Evolutionary conservation across 2,329 filamentous ascomycete species (phyloP).

Genomic region (Phoma sp.): DNA sequence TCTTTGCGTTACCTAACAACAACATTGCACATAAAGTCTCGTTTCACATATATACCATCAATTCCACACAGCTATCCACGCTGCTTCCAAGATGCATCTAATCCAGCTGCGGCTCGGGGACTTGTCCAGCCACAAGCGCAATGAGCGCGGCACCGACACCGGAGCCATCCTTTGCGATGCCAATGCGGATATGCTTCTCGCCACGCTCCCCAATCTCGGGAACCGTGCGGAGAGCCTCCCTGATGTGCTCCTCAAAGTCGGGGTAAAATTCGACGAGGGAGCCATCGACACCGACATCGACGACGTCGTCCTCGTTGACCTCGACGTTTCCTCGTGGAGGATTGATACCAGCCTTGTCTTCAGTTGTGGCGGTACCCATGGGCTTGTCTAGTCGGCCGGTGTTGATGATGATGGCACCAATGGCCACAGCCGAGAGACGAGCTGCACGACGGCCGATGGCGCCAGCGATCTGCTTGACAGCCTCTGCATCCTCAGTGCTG

Average conservation of each 20-base stretch:
- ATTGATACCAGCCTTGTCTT: conserved; percentile 43
- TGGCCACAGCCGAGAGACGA: conserved; percentile 83
- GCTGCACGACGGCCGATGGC: conserved; percentile 90
- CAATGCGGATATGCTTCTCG: conserved; percentile 87
- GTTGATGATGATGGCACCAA: conserved; percentile 82
- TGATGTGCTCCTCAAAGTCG: conserved; percentile 85
- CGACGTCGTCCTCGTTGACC: conserved; percentile 66
- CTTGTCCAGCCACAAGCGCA: conserved; percentile 79
- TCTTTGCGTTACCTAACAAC: conserved; percentile 1
- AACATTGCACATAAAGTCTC: conserved; percentile 5
- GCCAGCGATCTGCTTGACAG: conserved; percentile 81
- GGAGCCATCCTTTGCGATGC: conserved; percentile 95
- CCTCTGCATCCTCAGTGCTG: conserved; percentile 82
- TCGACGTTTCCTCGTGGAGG: conserved; percentile 42
- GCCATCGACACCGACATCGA: conserved; percentile 94
- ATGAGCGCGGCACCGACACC: conserved; percentile 96
- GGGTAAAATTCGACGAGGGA: conserved; percentile 96
- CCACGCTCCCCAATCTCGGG: conserved; percentile 78
- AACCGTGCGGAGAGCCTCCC: conserved; percentile 78
- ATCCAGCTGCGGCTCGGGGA: conserved; percentile 27
- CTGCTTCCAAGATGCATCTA: neutral
- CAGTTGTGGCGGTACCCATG: conserved; percentile 44
- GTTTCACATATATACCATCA: conserved; percentile 12
- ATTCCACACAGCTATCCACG: neutral
- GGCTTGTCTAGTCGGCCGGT: conserved; percentile 69